Percentiles rank a stretch among this genome's conserved stretches.
Conservation (phyloP, 257 asterid species). For the Nicotiana tomentosiformis region DNA sequence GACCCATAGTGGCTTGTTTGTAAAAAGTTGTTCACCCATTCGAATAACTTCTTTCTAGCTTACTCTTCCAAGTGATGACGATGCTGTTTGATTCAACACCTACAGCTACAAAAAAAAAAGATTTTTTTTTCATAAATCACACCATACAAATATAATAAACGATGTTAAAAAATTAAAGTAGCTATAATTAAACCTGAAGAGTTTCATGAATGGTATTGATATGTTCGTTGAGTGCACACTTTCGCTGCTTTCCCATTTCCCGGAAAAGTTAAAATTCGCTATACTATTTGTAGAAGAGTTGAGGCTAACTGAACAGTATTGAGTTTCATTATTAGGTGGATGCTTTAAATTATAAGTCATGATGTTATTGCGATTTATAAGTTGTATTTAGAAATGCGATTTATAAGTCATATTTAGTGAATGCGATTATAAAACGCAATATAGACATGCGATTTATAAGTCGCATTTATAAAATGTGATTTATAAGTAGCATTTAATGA, state of each 20-base stretch:
- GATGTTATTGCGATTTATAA: no score
- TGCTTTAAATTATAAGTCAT: no score
- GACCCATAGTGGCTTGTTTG: conserved; percentile 14
- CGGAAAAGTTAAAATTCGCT: no score
- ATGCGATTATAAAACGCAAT: no score
- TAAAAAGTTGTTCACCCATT: conserved; percentile 75
- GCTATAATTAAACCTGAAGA: conserved; percentile 42
- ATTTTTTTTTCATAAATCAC: background rate
- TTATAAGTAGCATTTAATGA: no score
- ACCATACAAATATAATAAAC: background rate
- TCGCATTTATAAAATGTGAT: no score
- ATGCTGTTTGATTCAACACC: conserved; percentile 61
- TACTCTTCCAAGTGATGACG: conserved; percentile 51
- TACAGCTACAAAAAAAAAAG: conserved; percentile 8
- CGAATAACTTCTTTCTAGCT: conserved; percentile 80
- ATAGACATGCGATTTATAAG: accelerated
- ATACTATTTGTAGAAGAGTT: no score
- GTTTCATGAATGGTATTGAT: conserved; percentile 21
- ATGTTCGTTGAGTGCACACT: no score
- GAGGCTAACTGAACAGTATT: no score
- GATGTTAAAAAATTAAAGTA: background rate
- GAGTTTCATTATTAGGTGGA: no score
- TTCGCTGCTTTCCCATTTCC: accelerated
- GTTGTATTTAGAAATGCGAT: no score
- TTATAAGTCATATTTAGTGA: no score